These are phyloP conservation scores for Colletotrichum aenigma DNA, from an alignment of 2,329 filamentous ascomycete genomes.

Conservation along the genomic window DNA sequence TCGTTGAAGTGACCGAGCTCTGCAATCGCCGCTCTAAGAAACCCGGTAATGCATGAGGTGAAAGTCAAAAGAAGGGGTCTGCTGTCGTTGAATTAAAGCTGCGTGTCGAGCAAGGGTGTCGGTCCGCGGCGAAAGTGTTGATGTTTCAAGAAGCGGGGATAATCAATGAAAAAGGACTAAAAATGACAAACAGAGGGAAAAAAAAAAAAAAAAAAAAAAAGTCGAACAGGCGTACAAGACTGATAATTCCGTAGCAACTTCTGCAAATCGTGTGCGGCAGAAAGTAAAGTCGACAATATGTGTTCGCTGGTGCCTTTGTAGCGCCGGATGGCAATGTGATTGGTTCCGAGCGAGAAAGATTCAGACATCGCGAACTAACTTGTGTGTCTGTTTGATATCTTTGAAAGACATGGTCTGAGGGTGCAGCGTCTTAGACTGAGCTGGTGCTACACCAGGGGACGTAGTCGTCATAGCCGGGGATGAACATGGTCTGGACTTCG, in stretches of 20 bases:
- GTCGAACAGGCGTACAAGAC: conserved; percentile 6
- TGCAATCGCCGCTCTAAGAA: neutral
- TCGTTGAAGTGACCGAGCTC: neutral
- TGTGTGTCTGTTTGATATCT: neutral
- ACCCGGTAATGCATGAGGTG: neutral
- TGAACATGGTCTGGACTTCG: conserved; percentile 12
- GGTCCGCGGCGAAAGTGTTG: neutral
- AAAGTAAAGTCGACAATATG: conserved; percentile 15
- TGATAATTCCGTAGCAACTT: conserved; percentile 6
- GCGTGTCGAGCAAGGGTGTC: neutral
- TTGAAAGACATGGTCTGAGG: neutral
- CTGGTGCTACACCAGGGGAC: neutral
- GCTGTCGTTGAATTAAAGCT: neutral
- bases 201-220: conserved; percentile 16
- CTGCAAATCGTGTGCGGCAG: conserved; percentile 12
- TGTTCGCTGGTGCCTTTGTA: neutral
- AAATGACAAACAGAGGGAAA: conserved; percentile 1
- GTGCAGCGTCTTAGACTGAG: neutral
- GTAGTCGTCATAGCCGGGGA: conserved; percentile 17
- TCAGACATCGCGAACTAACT: neutral
- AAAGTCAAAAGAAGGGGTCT: neutral
- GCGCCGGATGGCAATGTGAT: neutral
- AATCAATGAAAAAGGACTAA: neutral
- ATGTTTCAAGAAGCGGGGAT: neutral
- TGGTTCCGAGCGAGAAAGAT: neutral